Evolutionary conservation across 495 filamentous ascomycete genomes (phyloP), one percentile per base, ranked within the genome.

Genomic region (Neurospora sp.): DNA sequence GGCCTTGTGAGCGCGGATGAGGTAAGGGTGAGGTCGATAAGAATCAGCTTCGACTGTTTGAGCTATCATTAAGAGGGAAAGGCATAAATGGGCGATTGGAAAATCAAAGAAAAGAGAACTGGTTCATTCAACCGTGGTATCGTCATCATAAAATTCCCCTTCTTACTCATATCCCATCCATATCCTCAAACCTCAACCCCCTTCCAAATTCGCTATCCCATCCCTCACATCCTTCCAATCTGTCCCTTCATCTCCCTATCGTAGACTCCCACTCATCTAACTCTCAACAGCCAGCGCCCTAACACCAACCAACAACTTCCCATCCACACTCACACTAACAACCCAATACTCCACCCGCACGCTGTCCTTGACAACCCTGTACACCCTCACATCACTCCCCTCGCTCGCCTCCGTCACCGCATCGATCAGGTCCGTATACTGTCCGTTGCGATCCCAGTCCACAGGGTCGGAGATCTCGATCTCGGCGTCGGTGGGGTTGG

Each of bases 271-370:
- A n/a, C n/a, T n/a, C n/a, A n/a, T n/a, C n/a, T 78, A 93, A 74
- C 87, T 90, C 87, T 96, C 93, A 78, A 96, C 84, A 45, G 89
- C 87, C 85, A 91, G 83, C 8, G 91, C 92, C 85, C 91, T 93
- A 59, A 91, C 81, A 8, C 93, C 93, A 5, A 97, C 88, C 73
- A 97, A 69, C 81, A 83, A 77, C 75, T 85, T 81, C 84, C 86
- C 82, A 75, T 84, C 76, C 71, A 89, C 76, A 74, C 88, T 74
- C 70, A 78, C 24, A 28, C 54, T 90, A 39, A 96, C 82, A 66
- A 96, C 82, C 86, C 88, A 96, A 77, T 95, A 96, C 82, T 95
- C 92, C n/a, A 85, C 81, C 78, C 88, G 87, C 15, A 89, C 88
- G 21, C 84, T 85, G 38, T 84, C 89, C 77, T 85, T 82, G 69